Percentiles rank a stretch among this genome's conserved stretches.
Evolutionary conservation across 1,284 basidiomycete genomes (phyloP).

Genomic region (Mycena sp.): DNA sequence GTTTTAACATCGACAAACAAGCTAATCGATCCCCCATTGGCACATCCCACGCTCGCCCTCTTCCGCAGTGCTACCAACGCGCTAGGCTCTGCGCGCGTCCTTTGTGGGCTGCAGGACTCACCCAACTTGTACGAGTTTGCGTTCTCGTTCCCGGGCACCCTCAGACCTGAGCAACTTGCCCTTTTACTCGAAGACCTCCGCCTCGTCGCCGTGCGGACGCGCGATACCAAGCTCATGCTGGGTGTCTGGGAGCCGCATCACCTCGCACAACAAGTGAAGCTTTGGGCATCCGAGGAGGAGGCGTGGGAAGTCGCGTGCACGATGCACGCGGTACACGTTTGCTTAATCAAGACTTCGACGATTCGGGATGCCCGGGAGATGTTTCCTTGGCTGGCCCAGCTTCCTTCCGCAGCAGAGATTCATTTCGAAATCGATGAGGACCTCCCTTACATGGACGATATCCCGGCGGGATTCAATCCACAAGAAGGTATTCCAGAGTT

Average conservation of each 20-base stretch:
- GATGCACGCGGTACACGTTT: slow-evolving; percentile 6
- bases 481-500: slow-evolving; percentile 2
- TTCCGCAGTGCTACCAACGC: neutral
- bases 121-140: slow-evolving; percentile 6
- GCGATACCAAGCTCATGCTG: neutral
- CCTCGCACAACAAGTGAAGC: neutral
- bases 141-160: slow-evolving; percentile 5
- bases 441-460: neutral
- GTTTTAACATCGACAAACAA: slow-evolving; percentile 2
- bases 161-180: slow-evolving; percentile 2
- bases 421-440: neutral
- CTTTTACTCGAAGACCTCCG: slow-evolving; percentile 4
- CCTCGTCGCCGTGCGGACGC: slow-evolving; percentile 6
- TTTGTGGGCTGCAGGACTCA: slow-evolving; percentile 9
- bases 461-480: neutral
- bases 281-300: slow-evolving; percentile 9
- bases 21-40: slow-evolving; percentile 6
- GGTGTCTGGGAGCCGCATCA: slow-evolving; percentile 1
- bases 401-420: slow-evolving; percentile 9
- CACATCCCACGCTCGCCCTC: slow-evolving; percentile 4
- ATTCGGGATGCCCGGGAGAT: slow-evolving; percentile 3
- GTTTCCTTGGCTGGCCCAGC: slow-evolving; percentile 6
- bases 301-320: neutral
- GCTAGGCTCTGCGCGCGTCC: slow-evolving; percentile 1
- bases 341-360: slow-evolving; percentile 2